Evolutionary conservation across 192 early-diverging fungal genomes (phyloP).

Genomic region (Podila minutissima): DNA sequence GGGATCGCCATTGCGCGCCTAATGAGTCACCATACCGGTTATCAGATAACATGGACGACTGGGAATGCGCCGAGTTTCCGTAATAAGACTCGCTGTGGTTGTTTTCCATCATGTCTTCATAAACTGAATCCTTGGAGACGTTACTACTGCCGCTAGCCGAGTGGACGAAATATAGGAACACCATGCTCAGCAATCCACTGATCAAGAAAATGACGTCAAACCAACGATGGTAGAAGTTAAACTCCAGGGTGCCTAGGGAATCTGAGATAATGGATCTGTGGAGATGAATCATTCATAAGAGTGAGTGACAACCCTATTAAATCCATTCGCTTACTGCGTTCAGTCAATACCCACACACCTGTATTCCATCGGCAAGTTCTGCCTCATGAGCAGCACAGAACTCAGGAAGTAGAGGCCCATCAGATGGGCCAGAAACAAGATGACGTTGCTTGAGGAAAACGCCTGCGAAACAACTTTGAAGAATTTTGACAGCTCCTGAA

Average conservation of each 20-base stretch:
- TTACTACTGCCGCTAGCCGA: constrained; percentile 62
- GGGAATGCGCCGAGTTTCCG: constrained; percentile 1
- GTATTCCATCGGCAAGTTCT: constrained; percentile 86
- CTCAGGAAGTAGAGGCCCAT: constrained; percentile 95
- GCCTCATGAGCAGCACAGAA: constrained; percentile 93
- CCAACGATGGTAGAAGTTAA: constrained; percentile 92
- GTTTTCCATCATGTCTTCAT: constrained; percentile 34
- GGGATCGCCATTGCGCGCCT: constrained; percentile 31
- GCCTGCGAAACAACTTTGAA: constrained; percentile 75
- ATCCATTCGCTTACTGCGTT: not conserved
- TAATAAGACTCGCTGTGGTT: not conserved
- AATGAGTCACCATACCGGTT: constrained; percentile 12
- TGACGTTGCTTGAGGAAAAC: constrained; percentile 78
- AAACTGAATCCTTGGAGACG: constrained; percentile 38
- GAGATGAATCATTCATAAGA: not conserved
- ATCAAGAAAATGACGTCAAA: constrained; percentile 93
- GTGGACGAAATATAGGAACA: constrained; percentile 78
- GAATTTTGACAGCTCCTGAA: constrained; percentile 75
- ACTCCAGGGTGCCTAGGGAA: constrained; percentile 83
- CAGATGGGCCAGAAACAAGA: constrained; percentile 85
- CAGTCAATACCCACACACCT: constrained; percentile 48
- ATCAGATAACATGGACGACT: constrained; percentile 8
- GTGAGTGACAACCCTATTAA: not conserved
- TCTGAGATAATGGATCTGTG: constrained; percentile 77
- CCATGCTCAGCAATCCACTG: constrained; percentile 75